Evolutionary conservation across 345 rosid genomes (phyloP), one percentile per base, ranked within the genome.

Genomic region (Hibiscus trionum): DNA sequence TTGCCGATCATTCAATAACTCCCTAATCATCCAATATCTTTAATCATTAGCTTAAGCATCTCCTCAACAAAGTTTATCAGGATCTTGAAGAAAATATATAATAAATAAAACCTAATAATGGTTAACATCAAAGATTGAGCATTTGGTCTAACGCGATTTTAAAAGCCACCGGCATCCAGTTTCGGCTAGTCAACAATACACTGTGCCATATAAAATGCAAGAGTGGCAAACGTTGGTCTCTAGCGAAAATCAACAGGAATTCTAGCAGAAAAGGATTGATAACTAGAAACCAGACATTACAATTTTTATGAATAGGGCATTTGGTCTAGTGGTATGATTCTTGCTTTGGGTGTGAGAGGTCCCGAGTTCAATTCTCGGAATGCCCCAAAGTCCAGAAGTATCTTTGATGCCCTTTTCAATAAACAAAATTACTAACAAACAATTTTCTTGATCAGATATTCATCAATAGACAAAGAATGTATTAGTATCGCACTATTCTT

Each of bases 281-380:
- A 17, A 53, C 3, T n/a, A 53, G 1, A 53, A 53, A 53, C 24
- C 24, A 21, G 24, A 21, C 24, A 21, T 21, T 21, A 21, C 0
- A 21, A 21, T 21, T 21, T 21, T n/a, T 4, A 53, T 0, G 3
- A 17, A 16, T 0, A 0, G 88, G 93, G 91, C 93, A 88, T 90
- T 93, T 90, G 91, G 93, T 90, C 91, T 87, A 85, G 91, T 84
- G 90, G 88, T 76, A 85, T 81, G 86, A 88, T 87, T 84, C 91
- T 90, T 82, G 88, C 93, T 90, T 90, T 76, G 88, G 91, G 90
- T 86, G 87, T 15, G 88, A 35, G 42, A 37, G 33, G 65, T 9
- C 29, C 9, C 0, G 6, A 3, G 52, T 47, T 47, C 3, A 5
- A 47, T 47, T 47, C 52, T 47, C 6, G 52, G 52, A 47, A 47